These are phyloP conservation scores for Pseudognaphalium luteoalbum DNA, from an alignment of 129 eudicot species.

Conservation along the genomic window DNA sequence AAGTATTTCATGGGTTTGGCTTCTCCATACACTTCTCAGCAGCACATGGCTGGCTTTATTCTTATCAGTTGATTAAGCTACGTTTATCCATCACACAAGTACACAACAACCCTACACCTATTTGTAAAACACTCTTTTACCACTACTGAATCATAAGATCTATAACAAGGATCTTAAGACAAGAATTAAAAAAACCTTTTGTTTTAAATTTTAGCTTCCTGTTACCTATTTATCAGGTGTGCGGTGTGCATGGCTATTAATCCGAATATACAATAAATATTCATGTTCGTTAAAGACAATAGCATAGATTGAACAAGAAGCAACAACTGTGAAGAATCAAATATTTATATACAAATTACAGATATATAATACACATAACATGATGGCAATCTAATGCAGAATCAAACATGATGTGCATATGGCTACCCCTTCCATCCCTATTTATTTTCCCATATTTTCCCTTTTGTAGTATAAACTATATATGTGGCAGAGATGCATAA, in stretches of 20 bases:
- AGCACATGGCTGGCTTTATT: not conserved
- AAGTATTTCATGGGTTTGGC: not conserved
- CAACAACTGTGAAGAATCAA: conserved; percentile 19
- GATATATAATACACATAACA: conserved; percentile 36
- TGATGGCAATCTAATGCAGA: conserved; percentile 45
- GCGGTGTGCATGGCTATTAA: not conserved
- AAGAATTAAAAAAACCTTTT: not conserved
- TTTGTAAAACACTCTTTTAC: not conserved
- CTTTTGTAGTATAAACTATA: conserved; percentile 33
- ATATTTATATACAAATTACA: conserved; percentile 26
- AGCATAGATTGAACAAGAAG: conserved; percentile 10
- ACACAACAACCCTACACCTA: no score
- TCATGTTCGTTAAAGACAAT: not conserved
- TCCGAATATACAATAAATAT: not conserved
- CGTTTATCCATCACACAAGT: not conserved
- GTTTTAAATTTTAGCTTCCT: not conserved
- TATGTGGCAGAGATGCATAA: conserved; percentile 28
- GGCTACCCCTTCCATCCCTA: conserved; percentile 28
- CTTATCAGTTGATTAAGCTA: not conserved
- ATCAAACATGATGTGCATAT: no score
- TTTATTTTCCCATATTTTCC: not conserved
- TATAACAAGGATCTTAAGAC: not conserved
- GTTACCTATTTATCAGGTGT: not conserved
- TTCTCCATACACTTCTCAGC: not conserved
- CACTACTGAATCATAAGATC: not conserved